These are phyloP conservation scores for Candida tibetensis DNA, from an alignment of 805 yeast species.

Conservation along the genomic window DNA sequence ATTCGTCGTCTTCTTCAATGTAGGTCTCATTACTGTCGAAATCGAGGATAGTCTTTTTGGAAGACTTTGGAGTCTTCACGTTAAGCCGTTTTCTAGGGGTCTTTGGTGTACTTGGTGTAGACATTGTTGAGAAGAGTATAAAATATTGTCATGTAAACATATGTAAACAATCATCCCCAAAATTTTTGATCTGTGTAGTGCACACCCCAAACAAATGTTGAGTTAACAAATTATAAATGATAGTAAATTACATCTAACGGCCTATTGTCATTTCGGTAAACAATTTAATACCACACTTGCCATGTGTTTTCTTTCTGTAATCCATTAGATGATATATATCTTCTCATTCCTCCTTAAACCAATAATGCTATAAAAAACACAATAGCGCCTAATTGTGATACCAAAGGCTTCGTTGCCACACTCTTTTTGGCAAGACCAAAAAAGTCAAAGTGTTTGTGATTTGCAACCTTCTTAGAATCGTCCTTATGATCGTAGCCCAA, in stretches of 20 bases:
- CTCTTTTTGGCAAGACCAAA: background rate
- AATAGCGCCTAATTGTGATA: background rate
- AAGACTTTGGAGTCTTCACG: constrained; percentile 2
- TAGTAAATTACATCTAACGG: too few relatives aligned
- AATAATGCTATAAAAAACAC: background rate
- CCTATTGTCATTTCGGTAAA: too few relatives aligned
- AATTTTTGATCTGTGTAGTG: too few relatives aligned
- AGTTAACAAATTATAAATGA: too few relatives aligned
- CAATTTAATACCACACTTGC: too few relatives aligned
- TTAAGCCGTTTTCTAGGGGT: constrained; percentile 11
- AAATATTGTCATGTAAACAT: too few relatives aligned
- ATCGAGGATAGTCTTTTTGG: constrained; percentile 17
- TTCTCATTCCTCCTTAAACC: too few relatives aligned
- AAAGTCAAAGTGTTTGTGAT: background rate
- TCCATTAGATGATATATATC: too few relatives aligned
- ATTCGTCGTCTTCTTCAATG: constrained; percentile 39
- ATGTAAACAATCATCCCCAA: background rate
- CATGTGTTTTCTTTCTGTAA: too few relatives aligned
- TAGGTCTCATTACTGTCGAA: constrained; percentile 27
- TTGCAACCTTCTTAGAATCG: background rate
- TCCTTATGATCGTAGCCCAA: too few relatives aligned
- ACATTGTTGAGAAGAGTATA: too few relatives aligned
- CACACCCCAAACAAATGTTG: too few relatives aligned
- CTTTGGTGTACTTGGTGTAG: constrained; percentile 13
- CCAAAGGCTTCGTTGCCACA: background rate